Conservation (phyloP, 2,329 filamentous ascomycete genomes). For the Cladosporium phlei region DNA sequence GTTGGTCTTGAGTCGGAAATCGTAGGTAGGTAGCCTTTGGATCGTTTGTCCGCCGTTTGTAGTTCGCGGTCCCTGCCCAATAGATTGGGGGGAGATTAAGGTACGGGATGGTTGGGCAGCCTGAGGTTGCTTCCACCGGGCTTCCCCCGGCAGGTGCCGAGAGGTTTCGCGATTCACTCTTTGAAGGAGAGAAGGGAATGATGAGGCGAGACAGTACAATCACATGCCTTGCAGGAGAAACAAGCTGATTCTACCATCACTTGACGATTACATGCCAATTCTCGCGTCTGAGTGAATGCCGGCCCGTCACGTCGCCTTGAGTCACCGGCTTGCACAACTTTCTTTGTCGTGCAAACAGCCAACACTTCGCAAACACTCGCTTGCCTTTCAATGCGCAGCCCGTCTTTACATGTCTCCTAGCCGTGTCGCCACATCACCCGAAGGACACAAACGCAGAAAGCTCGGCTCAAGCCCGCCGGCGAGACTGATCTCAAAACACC, state of each 20-base stretch:
- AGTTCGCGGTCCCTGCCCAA: background rate
- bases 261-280: no score
- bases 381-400: constrained; percentile 18
- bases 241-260: no score
- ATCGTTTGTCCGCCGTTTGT: background rate
- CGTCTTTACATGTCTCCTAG: constrained; percentile 30
- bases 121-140: background rate
- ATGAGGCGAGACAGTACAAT: no score
- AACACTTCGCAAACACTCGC: background rate
- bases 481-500: constrained; percentile 3
- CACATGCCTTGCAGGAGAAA: no score
- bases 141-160: background rate
- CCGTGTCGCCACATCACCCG: constrained; percentile 23
- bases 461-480: constrained; percentile 18
- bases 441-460: constrained; percentile 27
- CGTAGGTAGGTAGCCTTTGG: no score
- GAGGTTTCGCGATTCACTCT: background rate
- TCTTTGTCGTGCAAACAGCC: constrained; percentile 5
- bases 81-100: no score
- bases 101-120: no score
- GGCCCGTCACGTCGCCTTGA: background rate
- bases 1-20: no score
- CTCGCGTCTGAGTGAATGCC: background rate
- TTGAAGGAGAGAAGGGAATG: no score
- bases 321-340: constrained; percentile 11